Conservation (phyloP, 495 filamentous ascomycete genomes). For the Penicillium atrosanguineum region DNA sequence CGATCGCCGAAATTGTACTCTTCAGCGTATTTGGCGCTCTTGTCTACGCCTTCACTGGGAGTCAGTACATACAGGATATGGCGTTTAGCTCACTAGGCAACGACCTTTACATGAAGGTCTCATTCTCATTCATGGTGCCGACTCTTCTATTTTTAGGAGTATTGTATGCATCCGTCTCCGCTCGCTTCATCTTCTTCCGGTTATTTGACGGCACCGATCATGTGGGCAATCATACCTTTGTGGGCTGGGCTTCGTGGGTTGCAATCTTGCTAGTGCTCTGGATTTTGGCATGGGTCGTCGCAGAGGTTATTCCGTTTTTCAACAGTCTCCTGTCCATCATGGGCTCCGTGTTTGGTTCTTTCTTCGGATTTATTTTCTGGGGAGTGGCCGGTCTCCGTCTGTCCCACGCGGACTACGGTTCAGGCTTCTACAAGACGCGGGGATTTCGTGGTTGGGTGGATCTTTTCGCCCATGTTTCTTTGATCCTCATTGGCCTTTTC, state of each 20-base stretch:
- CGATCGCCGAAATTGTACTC: constrained; percentile 73
- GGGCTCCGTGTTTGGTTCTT: constrained; percentile 83
- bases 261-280: constrained; percentile 68
- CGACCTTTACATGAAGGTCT: constrained; percentile 67
- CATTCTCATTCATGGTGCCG: constrained; percentile 86
- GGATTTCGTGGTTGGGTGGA: constrained; percentile 58
- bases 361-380: constrained; percentile 92
- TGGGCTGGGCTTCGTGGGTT: constrained; percentile 74
- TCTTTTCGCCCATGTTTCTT: constrained; percentile 57
- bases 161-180: constrained; percentile 77
- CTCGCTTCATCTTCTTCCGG: constrained; percentile 79
- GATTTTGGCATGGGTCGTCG: constrained; percentile 75
- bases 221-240: constrained; percentile 66
- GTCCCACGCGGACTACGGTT: constrained; percentile 44
- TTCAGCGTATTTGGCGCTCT: constrained; percentile 71
- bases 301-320: constrained; percentile 86
- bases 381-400: constrained; percentile 78
- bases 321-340: constrained; percentile 74
- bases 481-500: constrained; percentile 67
- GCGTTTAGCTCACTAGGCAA: constrained; percentile 75
- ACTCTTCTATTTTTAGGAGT: constrained; percentile 84
- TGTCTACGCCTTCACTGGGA: constrained; percentile 75
- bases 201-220: constrained; percentile 70
- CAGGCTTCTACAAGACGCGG: constrained; percentile 44
- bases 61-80: constrained; percentile 73